A percentile compares a stretch with the other conserved stretches of the same genome.
Evolutionary conservation across 2,329 filamentous ascomycete species (phyloP).

Genomic region (Trichophyton simii): DNA sequence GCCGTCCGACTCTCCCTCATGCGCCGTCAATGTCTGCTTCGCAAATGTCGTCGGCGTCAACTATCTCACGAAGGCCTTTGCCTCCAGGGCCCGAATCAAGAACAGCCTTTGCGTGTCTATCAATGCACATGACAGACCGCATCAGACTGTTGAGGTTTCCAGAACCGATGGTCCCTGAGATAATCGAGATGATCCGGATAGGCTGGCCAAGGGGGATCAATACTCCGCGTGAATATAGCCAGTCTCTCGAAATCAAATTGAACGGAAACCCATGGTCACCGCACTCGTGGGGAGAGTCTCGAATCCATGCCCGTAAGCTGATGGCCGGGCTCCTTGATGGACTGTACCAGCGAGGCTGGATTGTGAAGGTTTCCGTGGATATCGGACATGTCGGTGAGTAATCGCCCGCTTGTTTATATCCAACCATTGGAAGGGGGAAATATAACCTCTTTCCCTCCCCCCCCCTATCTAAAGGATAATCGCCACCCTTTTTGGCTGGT

Average conservation of each 20-base stretch:
- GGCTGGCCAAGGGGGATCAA: conserved; percentile 1
- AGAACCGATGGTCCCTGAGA: conserved; percentile 13
- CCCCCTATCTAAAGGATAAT: too few relatives aligned
- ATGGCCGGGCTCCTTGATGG: conserved; percentile 23
- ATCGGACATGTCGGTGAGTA: conserved; percentile 18
- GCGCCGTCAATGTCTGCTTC: background rate
- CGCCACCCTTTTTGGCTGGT: too few relatives aligned
- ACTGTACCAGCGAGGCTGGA: conserved; percentile 28
- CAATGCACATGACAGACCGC: conserved; percentile 21
- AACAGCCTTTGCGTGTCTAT: conserved; percentile 20
- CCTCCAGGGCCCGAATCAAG: background rate
- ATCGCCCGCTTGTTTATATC: background rate
- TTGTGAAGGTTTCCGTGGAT: conserved; percentile 27
- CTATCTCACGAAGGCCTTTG: background rate
- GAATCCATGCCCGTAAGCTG: conserved; percentile 21
- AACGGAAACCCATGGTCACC: conserved; percentile 25
- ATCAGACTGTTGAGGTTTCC: conserved; percentile 29
- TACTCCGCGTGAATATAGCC: conserved; percentile 20
- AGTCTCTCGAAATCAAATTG: conserved; percentile 28
- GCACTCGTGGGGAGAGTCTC: conserved; percentile 17
- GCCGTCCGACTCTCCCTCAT: background rate
- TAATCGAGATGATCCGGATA: conserved; percentile 3
- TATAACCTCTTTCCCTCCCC: too few relatives aligned
- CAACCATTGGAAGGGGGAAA: too few relatives aligned
- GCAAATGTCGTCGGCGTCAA: background rate